Percentiles rank a stretch among this genome's conserved stretches.
phyloP scores from a whole-genome alignment of 352 stramenopile species.

The Thraustochytrium sp. region DNA sequence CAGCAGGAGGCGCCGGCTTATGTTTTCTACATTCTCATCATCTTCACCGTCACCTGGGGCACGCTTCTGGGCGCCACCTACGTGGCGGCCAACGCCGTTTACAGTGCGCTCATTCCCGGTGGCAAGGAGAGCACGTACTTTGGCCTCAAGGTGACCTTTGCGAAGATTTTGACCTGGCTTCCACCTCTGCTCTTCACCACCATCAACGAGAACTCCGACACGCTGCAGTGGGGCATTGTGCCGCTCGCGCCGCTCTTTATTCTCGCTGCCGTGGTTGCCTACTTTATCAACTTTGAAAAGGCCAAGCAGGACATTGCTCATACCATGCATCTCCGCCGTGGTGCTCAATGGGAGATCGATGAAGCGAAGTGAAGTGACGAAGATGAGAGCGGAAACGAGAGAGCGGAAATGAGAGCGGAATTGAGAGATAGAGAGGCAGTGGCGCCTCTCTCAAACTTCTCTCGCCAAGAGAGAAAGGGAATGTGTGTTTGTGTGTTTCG shows the following conservation, averaged over 20 bases:
- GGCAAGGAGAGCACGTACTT: constrained; percentile 22
- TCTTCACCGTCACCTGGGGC: constrained; percentile 33
- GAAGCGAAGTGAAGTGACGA: too few relatives aligned
- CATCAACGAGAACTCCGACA: constrained; percentile 30
- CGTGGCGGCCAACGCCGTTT: constrained; percentile 1
- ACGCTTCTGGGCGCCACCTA: background rate
- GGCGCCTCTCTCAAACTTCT: too few relatives aligned
- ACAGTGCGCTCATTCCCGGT: constrained; percentile 11
- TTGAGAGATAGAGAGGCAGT: too few relatives aligned
- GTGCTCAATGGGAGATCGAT: too few relatives aligned
- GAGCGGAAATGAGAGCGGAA: too few relatives aligned
- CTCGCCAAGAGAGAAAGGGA: too few relatives aligned
- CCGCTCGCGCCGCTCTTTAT: background rate
- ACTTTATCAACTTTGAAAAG: background rate
- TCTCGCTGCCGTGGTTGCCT: background rate
- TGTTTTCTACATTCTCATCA: background rate
- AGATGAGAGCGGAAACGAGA: too few relatives aligned
- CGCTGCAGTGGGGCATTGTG: background rate
- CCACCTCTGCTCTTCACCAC: background rate
- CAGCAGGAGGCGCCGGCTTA: background rate
- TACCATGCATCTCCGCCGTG: constrained; percentile 1
- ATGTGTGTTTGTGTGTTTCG: too few relatives aligned
- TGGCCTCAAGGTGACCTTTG: constrained; percentile 21
- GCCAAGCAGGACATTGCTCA: background rate
- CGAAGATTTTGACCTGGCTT: background rate